Conservation (phyloP, 139 green algal genomes). For the Auxenochlorella protothecoides region DNA sequence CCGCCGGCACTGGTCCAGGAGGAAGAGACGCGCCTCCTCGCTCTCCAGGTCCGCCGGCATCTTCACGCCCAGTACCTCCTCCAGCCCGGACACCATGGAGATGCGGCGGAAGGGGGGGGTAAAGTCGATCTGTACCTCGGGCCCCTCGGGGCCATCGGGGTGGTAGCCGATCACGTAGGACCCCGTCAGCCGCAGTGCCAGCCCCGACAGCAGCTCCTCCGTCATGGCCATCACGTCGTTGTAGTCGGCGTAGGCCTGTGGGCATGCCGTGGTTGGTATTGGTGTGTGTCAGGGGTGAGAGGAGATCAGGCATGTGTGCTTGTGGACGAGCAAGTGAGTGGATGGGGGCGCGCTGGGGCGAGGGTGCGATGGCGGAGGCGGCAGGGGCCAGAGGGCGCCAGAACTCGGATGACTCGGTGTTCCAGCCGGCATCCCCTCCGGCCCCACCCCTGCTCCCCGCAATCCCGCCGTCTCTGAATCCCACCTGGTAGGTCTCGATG, state of each 20-base stretch:
- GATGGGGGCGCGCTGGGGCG: not conserved
- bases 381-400: not conserved
- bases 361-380: not conserved
- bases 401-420: not conserved
- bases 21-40: constrained; percentile 49
- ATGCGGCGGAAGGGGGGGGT: constrained; percentile 79
- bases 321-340: not conserved
- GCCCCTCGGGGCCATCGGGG: constrained; percentile 70
- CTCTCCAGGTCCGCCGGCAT: constrained; percentile 61
- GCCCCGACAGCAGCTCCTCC: constrained; percentile 82
- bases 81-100: constrained; percentile 66
- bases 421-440: not conserved
- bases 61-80: constrained; percentile 62
- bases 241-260: constrained; percentile 93
- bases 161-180: constrained; percentile 94
- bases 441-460: not conserved
- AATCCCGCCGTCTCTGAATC: not conserved
- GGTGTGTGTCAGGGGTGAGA: not conserved
- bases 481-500: constrained; percentile 90
- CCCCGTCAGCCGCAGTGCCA: constrained; percentile 86
- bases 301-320: not conserved
- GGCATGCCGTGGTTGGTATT: no score
- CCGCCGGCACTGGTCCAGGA: constrained; percentile 56
- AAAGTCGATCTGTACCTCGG: constrained; percentile 92
- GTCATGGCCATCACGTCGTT: constrained; percentile 96